Evolutionary conservation across 306 rosid species (phyloP), one percentile per base, ranked within the genome.

Genomic region (Glycine latifolia): DNA sequence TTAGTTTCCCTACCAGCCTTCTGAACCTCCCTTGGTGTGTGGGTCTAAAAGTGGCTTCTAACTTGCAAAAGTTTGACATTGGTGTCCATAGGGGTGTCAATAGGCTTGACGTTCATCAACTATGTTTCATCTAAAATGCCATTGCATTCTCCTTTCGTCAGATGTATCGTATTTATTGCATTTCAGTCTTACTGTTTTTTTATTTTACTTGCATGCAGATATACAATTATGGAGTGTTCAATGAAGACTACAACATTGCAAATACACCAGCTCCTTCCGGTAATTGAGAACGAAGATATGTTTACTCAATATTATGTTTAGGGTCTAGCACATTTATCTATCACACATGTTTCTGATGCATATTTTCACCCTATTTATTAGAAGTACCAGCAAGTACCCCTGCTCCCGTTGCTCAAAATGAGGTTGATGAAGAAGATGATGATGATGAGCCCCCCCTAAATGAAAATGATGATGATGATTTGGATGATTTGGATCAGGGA

Each of bases 241-340:
- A 52, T 75, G 98, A 94, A 86, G 98, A 94, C 85, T 94, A 94
- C 90, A 94, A 91, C 72, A 44, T 94, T 79, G 98, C 98, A 60
- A 90, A 87, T 79, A 94, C 98, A 72, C 98, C 98, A 35, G 94
- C 97, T 84, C 94, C 97, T 55, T 81, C 79, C 33, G 94, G 97
- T 90, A 90, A 67, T 73, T 26, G 67, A 76, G 56, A 68, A 62
- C 63, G 56, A 43, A 54, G 55, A 67, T 77, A 15, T 46, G 31
- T 26, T 26, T 26, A 46, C 69, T 50, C 31, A 26, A 53, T 59
- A 37, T 47, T 66, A 73, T 46, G 14, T 37, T 12, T 61, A 6
- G 26, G 26, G 58, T 48, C 48, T 50, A 50, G 14, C 48, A 65
- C 20, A 14, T 52, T 13, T n/a, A 62, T 79, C 9, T 26, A 17